A percentile compares a stretch with the other conserved stretches of the same genome.
Evolutionary conservation across 1,284 basidiomycete species (phyloP).

Genomic region (Violaceomyces palustris): DNA sequence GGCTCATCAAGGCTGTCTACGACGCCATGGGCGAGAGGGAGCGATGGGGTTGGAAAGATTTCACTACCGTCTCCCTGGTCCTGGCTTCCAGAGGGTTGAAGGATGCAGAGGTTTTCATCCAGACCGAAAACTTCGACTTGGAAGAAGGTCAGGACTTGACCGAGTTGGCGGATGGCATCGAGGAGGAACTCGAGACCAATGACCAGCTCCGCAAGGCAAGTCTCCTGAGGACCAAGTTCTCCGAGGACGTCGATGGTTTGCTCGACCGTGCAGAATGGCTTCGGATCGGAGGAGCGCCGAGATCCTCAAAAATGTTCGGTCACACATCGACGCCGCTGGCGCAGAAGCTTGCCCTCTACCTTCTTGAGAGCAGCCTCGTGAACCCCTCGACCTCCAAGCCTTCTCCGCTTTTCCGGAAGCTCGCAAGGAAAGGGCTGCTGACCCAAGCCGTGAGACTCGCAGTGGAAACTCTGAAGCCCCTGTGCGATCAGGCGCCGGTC

Average conservation of each 20-base stretch:
- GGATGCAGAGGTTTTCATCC: slow-evolving; percentile 1
- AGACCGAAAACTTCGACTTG: slow-evolving; percentile 1
- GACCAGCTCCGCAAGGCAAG: slow-evolving; percentile 24
- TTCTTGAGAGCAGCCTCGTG: slow-evolving; percentile 12
- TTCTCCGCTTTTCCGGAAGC: slow-evolving; percentile 7
- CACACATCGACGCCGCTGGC: slow-evolving; percentile 2
- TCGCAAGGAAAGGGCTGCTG: slow-evolving; percentile 21
- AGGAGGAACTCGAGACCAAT: slow-evolving; percentile 12
- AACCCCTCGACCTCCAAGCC: slow-evolving; percentile 1
- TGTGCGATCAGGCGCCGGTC: slow-evolving; percentile 21
- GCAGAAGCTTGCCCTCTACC: slow-evolving; percentile 9
- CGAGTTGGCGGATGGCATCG: slow-evolving; percentile 8
- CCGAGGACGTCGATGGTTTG: slow-evolving; percentile 20
- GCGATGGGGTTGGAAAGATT: slow-evolving; percentile 11
- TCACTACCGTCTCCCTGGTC: slow-evolving; percentile 17
- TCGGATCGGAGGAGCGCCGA: not conserved
- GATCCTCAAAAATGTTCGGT: too few relatives aligned
- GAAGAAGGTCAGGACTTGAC: not conserved
- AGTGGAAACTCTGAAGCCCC: slow-evolving; percentile 14
- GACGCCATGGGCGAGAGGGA: slow-evolving; percentile 12
- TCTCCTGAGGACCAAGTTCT: slow-evolving; percentile 16
- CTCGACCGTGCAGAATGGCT: slow-evolving; percentile 13
- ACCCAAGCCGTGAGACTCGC: slow-evolving; percentile 19
- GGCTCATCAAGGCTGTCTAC: slow-evolving; percentile 29
- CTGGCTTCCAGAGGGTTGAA: slow-evolving; percentile 12